These are phyloP conservation scores for Thelephora terrestris DNA, from an alignment of 1,284 basidiomycete genomes.

Conservation along the genomic window DNA sequence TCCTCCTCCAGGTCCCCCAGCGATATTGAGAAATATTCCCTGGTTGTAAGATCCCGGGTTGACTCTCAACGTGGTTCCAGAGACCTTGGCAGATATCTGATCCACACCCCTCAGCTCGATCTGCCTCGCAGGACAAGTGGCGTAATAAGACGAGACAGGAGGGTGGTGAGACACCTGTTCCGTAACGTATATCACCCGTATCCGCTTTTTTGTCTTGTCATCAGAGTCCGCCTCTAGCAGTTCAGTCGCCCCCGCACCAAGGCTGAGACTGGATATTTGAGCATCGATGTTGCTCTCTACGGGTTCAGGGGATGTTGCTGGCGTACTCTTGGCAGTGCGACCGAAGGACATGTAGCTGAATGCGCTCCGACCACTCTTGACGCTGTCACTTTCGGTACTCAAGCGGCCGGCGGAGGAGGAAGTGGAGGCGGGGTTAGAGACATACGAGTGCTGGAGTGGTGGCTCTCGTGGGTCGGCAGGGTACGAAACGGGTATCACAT, in stretches of 20 bases:
- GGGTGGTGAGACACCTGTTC: conserved; percentile 96
- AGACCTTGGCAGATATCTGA: conserved; percentile 88
- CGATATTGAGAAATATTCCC: conserved; percentile 78
- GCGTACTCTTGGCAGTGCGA: conserved; percentile 18
- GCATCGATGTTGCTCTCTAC: conserved; percentile 35
- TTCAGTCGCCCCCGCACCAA: conserved; percentile 26
- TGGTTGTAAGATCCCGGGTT: conserved; percentile 77
- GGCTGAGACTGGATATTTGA: conserved; percentile 49
- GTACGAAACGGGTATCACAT: conserved; percentile 53
- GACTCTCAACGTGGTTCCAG: conserved; percentile 77
- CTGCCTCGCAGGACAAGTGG: conserved; percentile 65
- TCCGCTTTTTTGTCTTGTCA: conserved; percentile 22
- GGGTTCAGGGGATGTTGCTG: conserved; percentile 44
- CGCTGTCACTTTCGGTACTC: conserved; percentile 39
- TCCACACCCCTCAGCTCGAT: conserved; percentile 74
- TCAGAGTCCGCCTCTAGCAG: conserved; percentile 24
- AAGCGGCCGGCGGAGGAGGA: conserved; percentile 19
- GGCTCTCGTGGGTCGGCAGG: conserved; percentile 36
- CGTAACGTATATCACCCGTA: conserved; percentile 65
- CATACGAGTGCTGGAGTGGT: conserved; percentile 37
- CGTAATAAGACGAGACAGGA: conserved; percentile 84
- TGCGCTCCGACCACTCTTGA: conserved; percentile 48
- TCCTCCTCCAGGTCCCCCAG: conserved; percentile 67
- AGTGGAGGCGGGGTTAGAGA: conserved; percentile 23
- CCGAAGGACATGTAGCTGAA: conserved; percentile 43